phyloP scores from a whole-genome alignment of 306 rosid species.

The Medicago ruthenica region DNA sequence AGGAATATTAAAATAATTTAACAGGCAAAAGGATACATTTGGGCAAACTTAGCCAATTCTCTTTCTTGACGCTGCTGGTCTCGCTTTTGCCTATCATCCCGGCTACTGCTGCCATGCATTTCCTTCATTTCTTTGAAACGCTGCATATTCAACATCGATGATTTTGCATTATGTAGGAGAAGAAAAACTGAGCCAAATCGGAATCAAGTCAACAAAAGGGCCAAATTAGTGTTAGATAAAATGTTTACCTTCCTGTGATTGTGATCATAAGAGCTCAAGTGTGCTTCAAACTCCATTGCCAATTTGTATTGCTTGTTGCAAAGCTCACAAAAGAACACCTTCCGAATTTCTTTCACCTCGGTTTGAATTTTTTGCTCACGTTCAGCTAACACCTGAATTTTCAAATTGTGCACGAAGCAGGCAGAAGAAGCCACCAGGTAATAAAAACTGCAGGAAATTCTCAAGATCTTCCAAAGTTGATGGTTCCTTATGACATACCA shows the following conservation, averaged over 20 bases:
- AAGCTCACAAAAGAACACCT: conserved; percentile 95
- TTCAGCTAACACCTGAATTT: conserved; percentile 98
- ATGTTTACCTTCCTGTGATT: conserved; percentile 85
- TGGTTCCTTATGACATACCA: conserved; percentile 90
- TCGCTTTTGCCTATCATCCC: conserved; percentile 92
- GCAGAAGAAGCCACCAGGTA: conserved; percentile 99
- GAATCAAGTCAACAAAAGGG: conserved; percentile 16
- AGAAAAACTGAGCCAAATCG: background rate
- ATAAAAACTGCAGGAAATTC: conserved; percentile 99
- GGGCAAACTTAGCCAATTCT: conserved; percentile 90
- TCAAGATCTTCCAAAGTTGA: conserved; percentile 98
- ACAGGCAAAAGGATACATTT: conserved; percentile 57
- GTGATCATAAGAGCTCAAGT: conserved; percentile 94
- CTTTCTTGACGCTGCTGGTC: conserved; percentile 93
- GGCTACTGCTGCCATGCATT: conserved; percentile 89
- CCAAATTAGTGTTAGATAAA: conserved; percentile 20
- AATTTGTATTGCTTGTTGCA: conserved; percentile 98
- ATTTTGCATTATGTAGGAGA: conserved; percentile 29
- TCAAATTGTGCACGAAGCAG: conserved; percentile 98
- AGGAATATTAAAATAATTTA: background rate
- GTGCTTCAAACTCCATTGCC: conserved; percentile 96
- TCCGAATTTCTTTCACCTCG: conserved; percentile 91
- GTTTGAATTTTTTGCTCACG: conserved; percentile 97
- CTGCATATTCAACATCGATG: conserved; percentile 53
- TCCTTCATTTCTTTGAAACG: conserved; percentile 97